Evolutionary conservation across 169 alveolate genomes (phyloP).

Genomic region (Plasmodium adleri): DNA sequence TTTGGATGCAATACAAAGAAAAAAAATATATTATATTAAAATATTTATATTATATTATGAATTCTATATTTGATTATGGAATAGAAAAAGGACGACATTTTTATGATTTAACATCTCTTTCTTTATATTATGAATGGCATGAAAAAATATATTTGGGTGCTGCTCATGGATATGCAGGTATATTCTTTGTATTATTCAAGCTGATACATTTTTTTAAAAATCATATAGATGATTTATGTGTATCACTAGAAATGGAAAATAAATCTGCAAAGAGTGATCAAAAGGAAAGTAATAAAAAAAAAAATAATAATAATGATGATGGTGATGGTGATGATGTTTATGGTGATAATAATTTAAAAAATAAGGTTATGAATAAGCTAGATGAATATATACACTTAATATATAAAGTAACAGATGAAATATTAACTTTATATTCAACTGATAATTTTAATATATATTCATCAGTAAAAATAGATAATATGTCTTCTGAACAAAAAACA

Average conservation of each 20-base stretch:
- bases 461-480: background rate
- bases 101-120: conserved; percentile 24
- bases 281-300: background rate
- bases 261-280: background rate
- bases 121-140: conserved; percentile 63
- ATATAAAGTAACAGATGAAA: conserved; percentile 63
- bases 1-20: conserved; percentile 24
- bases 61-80: conserved; percentile 68
- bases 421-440: conserved; percentile 20
- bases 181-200: conserved; percentile 34
- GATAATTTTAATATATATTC: conserved; percentile 47
- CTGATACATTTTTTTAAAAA: conserved; percentile 27
- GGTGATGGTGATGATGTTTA: no score
- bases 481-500: conserved; percentile 5
- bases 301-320: background rate
- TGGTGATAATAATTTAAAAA: background rate
- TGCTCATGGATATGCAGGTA: conserved; percentile 74
- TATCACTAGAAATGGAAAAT: conserved; percentile 3
- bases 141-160: conserved; percentile 54
- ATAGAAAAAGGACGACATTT: background rate
- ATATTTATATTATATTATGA: conserved; percentile 42
- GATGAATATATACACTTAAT: conserved; percentile 27
- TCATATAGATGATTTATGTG: conserved; percentile 30
- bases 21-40: conserved; percentile 22
- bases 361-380: conserved; percentile 2